Evolutionary conservation across 371 early-diverging fungal genomes (phyloP).

Genomic region (Syncephalastrum contaminatum): DNA sequence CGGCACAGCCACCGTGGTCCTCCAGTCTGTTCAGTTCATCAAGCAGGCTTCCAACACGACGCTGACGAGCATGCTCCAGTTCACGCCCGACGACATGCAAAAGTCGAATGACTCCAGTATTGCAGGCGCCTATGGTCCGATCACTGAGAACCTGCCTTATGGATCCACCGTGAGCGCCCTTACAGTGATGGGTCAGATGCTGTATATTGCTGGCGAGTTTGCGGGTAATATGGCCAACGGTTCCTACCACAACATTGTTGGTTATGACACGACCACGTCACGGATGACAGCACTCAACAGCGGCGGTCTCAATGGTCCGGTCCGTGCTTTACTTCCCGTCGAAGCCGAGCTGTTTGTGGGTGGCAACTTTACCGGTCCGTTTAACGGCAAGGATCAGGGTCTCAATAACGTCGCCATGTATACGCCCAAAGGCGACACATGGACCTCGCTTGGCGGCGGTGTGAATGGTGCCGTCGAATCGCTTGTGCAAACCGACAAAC

Average conservation of each 20-base stretch:
- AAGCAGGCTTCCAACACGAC: constrained; percentile 39
- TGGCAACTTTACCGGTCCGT: constrained; percentile 28
- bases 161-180: constrained; percentile 40
- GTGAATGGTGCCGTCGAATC: constrained; percentile 34
- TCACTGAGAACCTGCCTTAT: constrained; percentile 38
- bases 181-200: constrained; percentile 18
- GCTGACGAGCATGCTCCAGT: constrained; percentile 33
- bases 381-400: constrained; percentile 1
- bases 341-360: constrained; percentile 33
- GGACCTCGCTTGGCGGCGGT: constrained; percentile 34
- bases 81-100: constrained; percentile 14
- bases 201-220: constrained; percentile 43
- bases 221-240: constrained; percentile 14
- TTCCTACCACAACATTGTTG: constrained; percentile 30
- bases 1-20: constrained; percentile 36
- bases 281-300: constrained; percentile 16
- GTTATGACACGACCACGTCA: constrained; percentile 16
- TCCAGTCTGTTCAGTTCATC: constrained; percentile 55
- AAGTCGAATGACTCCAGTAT: constrained; percentile 5
- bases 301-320: constrained; percentile 28
- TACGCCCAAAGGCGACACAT: constrained; percentile 12
- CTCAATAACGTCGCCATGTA: constrained; percentile 29
- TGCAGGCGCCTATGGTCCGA: constrained; percentile 9
- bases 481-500: constrained; percentile 7
- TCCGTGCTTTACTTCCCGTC: constrained; percentile 15